A percentile compares a stretch with the other conserved stretches of the same genome.
These are phyloP conservation scores for Aspergillus sp. DNA, from an alignment of 2,329 filamentous ascomycete species.

Conservation along the genomic window DNA sequence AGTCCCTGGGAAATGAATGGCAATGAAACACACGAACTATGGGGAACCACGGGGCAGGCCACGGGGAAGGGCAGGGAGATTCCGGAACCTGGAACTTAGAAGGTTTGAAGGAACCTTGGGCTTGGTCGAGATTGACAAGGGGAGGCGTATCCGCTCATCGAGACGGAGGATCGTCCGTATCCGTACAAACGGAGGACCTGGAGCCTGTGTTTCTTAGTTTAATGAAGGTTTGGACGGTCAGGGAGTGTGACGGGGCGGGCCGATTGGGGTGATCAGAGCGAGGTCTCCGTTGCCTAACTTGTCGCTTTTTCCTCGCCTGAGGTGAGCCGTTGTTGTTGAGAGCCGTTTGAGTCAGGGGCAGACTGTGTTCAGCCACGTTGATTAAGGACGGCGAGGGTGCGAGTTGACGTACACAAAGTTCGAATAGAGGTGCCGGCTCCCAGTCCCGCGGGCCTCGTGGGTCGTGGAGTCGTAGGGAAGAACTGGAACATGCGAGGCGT, in stretches of 20 bases:
- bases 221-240: neutral
- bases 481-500: neutral
- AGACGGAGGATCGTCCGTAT: conserved; percentile 5
- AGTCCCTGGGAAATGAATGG: neutral
- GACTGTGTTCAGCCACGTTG: neutral
- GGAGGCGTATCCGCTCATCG: conserved; percentile 2
- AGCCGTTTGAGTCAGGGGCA: neutral
- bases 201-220: neutral
- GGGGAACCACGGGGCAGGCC: neutral
- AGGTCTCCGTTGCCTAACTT: neutral
- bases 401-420: neutral
- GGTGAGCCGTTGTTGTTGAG: neutral
- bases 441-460: neutral
- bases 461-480: neutral
- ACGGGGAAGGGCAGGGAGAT: neutral
- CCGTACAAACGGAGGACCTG: neutral
- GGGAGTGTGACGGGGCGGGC: conserved; percentile 7
- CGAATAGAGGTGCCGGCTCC: neutral
- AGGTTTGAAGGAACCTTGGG: neutral
- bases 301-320: neutral
- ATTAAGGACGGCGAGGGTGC: neutral
- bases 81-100: neutral
- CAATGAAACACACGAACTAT: neutral
- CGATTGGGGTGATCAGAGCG: neutral
- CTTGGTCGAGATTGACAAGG: neutral